A percentile compares a stretch with the other conserved stretches of the same genome.
phyloP scores from a whole-genome alignment of 768 basidiomycete genomes.

The Mycena filopes region DNA sequence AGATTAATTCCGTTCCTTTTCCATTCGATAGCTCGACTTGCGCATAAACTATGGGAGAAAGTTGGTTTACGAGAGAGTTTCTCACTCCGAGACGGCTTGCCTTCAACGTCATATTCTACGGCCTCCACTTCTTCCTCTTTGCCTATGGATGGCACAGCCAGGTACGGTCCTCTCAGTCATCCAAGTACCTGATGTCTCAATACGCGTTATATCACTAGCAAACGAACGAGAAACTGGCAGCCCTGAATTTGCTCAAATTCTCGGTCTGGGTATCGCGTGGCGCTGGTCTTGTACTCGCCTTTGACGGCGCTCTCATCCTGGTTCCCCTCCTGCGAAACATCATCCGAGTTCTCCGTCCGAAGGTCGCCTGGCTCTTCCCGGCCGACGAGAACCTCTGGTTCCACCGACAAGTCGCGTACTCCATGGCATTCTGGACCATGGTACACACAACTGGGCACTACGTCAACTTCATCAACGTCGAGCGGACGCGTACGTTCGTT shows the following conservation, averaged over 20 bases:
- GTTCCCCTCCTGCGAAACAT: slow-evolving; percentile 91
- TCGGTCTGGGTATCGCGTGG: slow-evolving; percentile 94
- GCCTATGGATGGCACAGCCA: slow-evolving; percentile 90
- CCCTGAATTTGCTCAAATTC: slow-evolving; percentile 81
- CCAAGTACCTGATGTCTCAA: neutral
- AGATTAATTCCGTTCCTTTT: slow-evolving; percentile 28
- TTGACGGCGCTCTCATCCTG: slow-evolving; percentile 86
- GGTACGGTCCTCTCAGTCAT: slow-evolving; percentile 50
- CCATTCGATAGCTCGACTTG: slow-evolving; percentile 6
- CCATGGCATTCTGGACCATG: slow-evolving; percentile 92
- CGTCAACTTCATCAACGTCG: slow-evolving; percentile 92
- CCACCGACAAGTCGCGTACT: slow-evolving; percentile 94
- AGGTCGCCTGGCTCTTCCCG: slow-evolving; percentile 82
- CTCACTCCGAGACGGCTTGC: slow-evolving; percentile 68
- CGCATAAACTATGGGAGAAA: slow-evolving; percentile 65
- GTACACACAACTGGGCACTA: slow-evolving; percentile 95
- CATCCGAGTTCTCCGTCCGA: slow-evolving; percentile 85
- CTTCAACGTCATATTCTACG: slow-evolving; percentile 85
- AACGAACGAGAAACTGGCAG: slow-evolving; percentile 71
- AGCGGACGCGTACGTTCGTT: slow-evolving; percentile 74
- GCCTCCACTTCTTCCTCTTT: slow-evolving; percentile 78
- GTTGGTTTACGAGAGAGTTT: slow-evolving; percentile 80
- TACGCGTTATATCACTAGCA: slow-evolving; percentile 49
- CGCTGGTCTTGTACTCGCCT: slow-evolving; percentile 90
- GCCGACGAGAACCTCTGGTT: slow-evolving; percentile 97